Evolutionary conservation across 192 early-diverging fungal species (phyloP), one percentile per base, ranked within the genome.

Genomic region (Dimargaris cristalligena): DNA sequence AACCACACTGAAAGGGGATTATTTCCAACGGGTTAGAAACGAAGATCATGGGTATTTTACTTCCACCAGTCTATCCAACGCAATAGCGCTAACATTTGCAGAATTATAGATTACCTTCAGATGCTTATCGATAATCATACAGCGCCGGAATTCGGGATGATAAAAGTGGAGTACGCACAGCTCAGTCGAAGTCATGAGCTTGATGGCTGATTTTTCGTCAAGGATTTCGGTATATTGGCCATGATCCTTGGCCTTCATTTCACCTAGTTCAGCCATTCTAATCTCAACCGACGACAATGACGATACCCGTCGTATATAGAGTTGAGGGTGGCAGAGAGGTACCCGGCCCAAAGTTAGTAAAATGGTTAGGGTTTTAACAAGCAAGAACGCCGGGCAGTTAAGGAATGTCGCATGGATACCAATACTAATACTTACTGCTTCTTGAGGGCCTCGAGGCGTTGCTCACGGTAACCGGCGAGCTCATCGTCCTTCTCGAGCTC

Each of bases 61-160:
- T n/a, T n/a, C n/a, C n/a, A n/a, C n/a, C n/a, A n/a, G n/a, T n/a
- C n/a, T n/a, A n/a, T n/a, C n/a, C n/a, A n/a, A n/a, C n/a, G n/a
- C n/a, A n/a, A n/a, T n/a, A n/a, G n/a, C n/a, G n/a, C n/a, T n/a
- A n/a, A n/a, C n/a, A n/a, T n/a, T n/a, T n/a, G 32, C 51, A 14
- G 8, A 6, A 29, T 23, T 23, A 22, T 20, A 13, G 25, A 20
- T 57, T 69, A 85, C 77, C 60, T 80, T 76, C 34, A 98, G 64
- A 67, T 98, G 94, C 66, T 73, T 81, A 65, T 98, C 91, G 64
- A 98, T 82, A 41, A 95, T 89, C 63, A 87, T 81, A 66, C 94
- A 98, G 33, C 91, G 77, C 49, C 89, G 77, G 71, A 98, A 98
- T 61, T 96, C 89, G 48, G 85, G 81, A 62, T 98, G 94, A 30